Conservation (phyloP, 225 moss, liverwort and hornwort genomes). For the Ulota crispa region DNA sequence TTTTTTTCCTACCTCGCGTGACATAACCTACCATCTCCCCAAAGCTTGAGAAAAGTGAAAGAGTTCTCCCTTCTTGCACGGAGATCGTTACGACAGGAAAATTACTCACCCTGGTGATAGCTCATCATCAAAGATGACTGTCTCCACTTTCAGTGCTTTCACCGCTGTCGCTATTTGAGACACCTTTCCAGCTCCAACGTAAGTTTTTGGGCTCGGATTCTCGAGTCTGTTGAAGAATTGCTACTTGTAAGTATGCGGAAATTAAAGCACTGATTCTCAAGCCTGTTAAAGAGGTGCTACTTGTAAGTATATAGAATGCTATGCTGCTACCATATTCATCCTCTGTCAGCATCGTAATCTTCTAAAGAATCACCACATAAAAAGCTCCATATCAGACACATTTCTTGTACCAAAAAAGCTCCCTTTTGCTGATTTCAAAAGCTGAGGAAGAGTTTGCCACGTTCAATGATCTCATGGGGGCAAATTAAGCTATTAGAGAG, state of each 20-base stretch:
- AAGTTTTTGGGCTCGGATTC: constrained; percentile 87
- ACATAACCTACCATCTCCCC: background rate
- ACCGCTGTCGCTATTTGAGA: constrained; percentile 83
- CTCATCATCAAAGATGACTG: constrained; percentile 97
- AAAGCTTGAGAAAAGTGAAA: background rate
- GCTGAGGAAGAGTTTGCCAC: too few relatives aligned
- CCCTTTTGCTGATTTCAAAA: too few relatives aligned
- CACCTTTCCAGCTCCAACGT: constrained; percentile 95
- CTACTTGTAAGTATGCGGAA: constrained; percentile 39
- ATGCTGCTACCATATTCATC: constrained; percentile 11
- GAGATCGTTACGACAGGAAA: background rate
- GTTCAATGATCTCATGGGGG: too few relatives aligned
- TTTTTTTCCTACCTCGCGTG: background rate
- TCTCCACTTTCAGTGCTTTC: constrained; percentile 89
- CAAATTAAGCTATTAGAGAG: too few relatives aligned
- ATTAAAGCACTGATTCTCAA: constrained; percentile 35
- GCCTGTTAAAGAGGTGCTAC: constrained; percentile 39
- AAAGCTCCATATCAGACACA: too few relatives aligned
- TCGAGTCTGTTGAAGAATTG: constrained; percentile 72
- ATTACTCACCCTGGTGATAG: constrained; percentile 83
- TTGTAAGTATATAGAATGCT: constrained; percentile 26
- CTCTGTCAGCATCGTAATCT: background rate
- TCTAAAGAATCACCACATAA: constrained; percentile 3
- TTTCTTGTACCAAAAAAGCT: too few relatives aligned
- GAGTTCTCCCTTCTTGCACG: background rate